Conservation (phyloP, 176 grass and related monocot species). For the Cenchrus fungigraminus region DNA sequence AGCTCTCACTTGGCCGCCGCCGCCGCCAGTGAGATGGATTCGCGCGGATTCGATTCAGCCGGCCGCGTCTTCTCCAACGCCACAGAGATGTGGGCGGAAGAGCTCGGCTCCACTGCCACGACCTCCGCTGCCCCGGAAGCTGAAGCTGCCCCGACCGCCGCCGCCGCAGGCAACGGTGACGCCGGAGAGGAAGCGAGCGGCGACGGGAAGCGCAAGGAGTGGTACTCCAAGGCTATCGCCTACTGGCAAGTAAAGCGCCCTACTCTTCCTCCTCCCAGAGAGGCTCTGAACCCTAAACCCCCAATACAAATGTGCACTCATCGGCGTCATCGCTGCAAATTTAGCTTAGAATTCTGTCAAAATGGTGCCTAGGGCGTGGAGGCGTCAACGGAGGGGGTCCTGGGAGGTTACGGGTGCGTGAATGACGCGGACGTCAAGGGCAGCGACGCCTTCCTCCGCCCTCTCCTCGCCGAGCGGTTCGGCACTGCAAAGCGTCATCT, state of each 20-base stretch:
- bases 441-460: constrained; percentile 85
- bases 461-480: constrained; percentile 67
- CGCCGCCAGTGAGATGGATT: constrained; percentile 63
- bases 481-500: constrained; percentile 63
- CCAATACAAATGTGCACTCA: neutral
- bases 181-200: constrained; percentile 28
- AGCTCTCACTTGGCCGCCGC: constrained; percentile 12
- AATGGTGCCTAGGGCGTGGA: constrained; percentile 73
- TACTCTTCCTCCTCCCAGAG: neutral
- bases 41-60: constrained; percentile 68
- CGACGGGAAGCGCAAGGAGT: constrained; percentile 62
- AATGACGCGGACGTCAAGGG: constrained; percentile 91
- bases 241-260: constrained; percentile 90
- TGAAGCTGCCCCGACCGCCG: constrained; percentile 17
- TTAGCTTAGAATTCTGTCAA: constrained; percentile 25
- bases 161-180: constrained; percentile 18
- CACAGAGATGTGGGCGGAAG: constrained; percentile 87
- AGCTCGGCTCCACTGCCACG: constrained; percentile 54
- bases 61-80: constrained; percentile 80
- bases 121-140: constrained; percentile 18
- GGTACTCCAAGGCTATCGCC: constrained; percentile 94
- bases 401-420: constrained; percentile 90
- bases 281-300: constrained; percentile 37
- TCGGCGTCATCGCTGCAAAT: neutral
- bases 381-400: constrained; percentile 86